Evolutionary conservation across 495 filamentous ascomycete genomes (phyloP), one percentile per base, ranked within the genome.

Genomic region (Talaromyces wortmannii): DNA sequence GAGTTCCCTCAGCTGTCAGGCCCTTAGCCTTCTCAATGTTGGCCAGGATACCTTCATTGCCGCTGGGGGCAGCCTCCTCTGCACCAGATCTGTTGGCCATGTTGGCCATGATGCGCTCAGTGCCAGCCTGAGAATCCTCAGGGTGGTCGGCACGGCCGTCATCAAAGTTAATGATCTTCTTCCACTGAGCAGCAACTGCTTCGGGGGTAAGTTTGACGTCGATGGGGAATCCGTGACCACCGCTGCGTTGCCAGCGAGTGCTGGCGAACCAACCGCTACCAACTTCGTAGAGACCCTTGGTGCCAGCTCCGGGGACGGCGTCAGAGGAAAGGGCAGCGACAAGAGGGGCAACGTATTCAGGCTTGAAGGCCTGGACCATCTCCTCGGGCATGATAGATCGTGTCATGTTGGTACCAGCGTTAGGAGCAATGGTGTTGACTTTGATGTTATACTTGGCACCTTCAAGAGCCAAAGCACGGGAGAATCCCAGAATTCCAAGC

Each of bases 361-460:
- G 94, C 85, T 98, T 98, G 83, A 98, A 96, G 36, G 94, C 95
- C 78, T 97, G 92, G 45, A 98, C 91, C 78, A 97, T 85, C 74
- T 97, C 94, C 66, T 97, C 91, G 40, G 94, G 95, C 76, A 98
- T 86, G 74, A 98, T 90, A 53, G 89, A 92, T 55, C 85, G 80
- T 57, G 94, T 98, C 90, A 98, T 95, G 65, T 88, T 86, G 40
- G 94, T 98, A 60, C 94, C 94, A 42, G 94, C 94, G 64, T 98
- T 98, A 43, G 94, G 94, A 31, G 94, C 94, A 60, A 98, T 96
- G 48, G 95, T 97, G 80, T 98, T 98, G 65, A 96, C 91, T 68
- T 83, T 90, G 72, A 98, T 97, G 78, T 97, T 97, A 80, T 98
- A 92, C 78, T 97, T 98, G 51, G 81, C 82, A 60, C 94, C 94